These are phyloP conservation scores for Aspergillus sp. DNA, from an alignment of 2,329 filamentous ascomycete species.

Conservation along the genomic window DNA sequence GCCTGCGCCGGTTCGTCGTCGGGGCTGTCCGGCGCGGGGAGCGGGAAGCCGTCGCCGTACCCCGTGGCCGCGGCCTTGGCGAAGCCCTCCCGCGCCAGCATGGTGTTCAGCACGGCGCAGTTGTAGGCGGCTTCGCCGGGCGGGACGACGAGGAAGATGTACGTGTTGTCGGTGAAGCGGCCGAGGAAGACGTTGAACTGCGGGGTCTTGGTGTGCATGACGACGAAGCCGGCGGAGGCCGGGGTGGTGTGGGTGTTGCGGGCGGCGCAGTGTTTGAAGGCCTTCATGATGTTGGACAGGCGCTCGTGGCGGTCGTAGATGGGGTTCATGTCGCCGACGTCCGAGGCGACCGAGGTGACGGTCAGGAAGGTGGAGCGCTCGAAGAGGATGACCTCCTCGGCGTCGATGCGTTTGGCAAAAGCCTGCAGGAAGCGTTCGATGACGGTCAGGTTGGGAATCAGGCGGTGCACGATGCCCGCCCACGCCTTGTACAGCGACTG, in stretches of 20 bases:
- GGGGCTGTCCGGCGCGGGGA: slow-evolving; percentile 33
- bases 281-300: slow-evolving; percentile 96
- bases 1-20: slow-evolving; percentile 18
- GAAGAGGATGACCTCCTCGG: slow-evolving; percentile 90
- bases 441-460: slow-evolving; percentile 87
- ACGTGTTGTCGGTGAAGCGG: slow-evolving; percentile 96
- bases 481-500: slow-evolving; percentile 97
- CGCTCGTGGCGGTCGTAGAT: slow-evolving; percentile 91
- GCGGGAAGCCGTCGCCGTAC: slow-evolving; percentile 42
- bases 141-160: slow-evolving; percentile 87
- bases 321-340: slow-evolving; percentile 74
- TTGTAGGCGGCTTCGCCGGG: slow-evolving; percentile 92
- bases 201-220: slow-evolving; percentile 52
- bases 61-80: slow-evolving; percentile 55
- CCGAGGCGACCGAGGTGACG: slow-evolving; percentile 85
- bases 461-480: slow-evolving; percentile 95
- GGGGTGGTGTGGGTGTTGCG: slow-evolving; percentile 46
- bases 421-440: slow-evolving; percentile 85
- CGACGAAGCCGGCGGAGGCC: slow-evolving; percentile 42
- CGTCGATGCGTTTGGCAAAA: slow-evolving; percentile 81
- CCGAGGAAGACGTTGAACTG: slow-evolving; percentile 90
- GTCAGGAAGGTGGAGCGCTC: slow-evolving; percentile 95
- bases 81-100: slow-evolving; percentile 81
- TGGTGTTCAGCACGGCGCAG: slow-evolving; percentile 83
- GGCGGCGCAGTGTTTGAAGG: slow-evolving; percentile 80